Base-by-base conservation (phyloP, 345 rosid species). In the Xanthoceras sorbifolium region DNA sequence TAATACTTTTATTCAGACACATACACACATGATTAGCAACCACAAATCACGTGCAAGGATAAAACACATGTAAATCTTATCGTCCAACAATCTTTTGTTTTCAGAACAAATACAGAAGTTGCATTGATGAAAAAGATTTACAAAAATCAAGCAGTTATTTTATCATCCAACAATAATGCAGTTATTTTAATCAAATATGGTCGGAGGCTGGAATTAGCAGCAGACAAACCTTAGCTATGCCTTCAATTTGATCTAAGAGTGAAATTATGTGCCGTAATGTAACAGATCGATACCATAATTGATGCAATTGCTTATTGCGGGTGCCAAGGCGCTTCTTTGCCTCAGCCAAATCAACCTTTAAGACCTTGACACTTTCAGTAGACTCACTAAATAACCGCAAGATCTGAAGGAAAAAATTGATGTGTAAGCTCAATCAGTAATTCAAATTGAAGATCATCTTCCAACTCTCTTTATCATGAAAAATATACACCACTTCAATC, bases 201-300 rank as follows among this genome's bases (percentile, higher is more conserved):
- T 73, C 40, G 22, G 80, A 68, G 63, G 25, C 28, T n/a, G 32
- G 32, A 76, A 65, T 48, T 31, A 65, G 46, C 69, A 73, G 67
- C 71, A 66, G 46, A 77, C 90, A 60, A 80, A 97, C 99, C 99
- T 97, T 91, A 61, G 99, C 89, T 84, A 97, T 94, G 89, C 97
- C 91, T 87, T 97, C 99, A 38, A 97, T 91, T 85, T 97, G 99
- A 83, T 97, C 98, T 83, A 97, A 81, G 67, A 92, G 87, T 28
- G 97, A 82, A 83, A 97, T 97, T 77, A 97, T 92, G 86, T 94
- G 99, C 62, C 99, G 91, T 82, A 97, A 82, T 10, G 99, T 97
- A 79, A 94, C 99, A 78, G 99, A 97, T 55, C 99, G 97, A 85
- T 91, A 97, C 99, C 98, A 97, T 76, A 97, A 74, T 82, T 97